A percentile compares a stretch with the other conserved stretches of the same genome.
phyloP scores from a whole-genome alignment of 208 protist genomes.

The Chromosphaera perkinsii region DNA sequence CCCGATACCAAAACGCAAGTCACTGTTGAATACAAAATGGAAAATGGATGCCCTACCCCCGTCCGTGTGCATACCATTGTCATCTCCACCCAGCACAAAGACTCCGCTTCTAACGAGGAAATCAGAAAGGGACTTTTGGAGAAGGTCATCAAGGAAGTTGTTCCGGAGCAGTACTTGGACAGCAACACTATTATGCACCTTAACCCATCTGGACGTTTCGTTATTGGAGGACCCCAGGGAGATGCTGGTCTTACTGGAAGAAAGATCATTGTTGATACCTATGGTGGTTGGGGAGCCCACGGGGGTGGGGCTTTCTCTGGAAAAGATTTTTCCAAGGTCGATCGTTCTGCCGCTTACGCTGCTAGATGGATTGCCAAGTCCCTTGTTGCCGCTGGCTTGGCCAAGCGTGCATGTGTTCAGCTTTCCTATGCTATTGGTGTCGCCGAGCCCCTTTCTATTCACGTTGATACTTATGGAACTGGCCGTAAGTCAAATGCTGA shows the following conservation, averaged over 20 bases:
- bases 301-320: conserved; percentile 99
- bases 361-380: conserved; percentile 98
- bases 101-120: conserved; percentile 83
- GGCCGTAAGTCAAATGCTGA: conserved; percentile 64
- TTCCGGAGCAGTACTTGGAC: conserved; percentile 85
- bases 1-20: conserved; percentile 99
- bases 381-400: conserved; percentile 85
- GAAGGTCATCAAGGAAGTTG: conserved; percentile 85
- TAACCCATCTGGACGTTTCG: conserved; percentile 97
- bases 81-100: conserved; percentile 96
- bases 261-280: conserved; percentile 99
- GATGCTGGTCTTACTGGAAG: conserved; percentile 98
- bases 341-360: conserved; percentile 97
- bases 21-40: conserved; percentile 95
- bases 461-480: conserved; percentile 97
- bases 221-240: conserved; percentile 96
- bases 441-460: conserved; percentile 90
- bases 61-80: conserved; percentile 92
- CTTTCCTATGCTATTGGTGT: conserved; percentile 98
- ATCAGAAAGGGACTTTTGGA: conserved; percentile 83
- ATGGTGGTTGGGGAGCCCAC: conserved; percentile 99
- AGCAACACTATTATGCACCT: conserved; percentile 92
- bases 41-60: conserved; percentile 75
- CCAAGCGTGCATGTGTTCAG: conserved; percentile 89
- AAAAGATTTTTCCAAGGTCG: conserved; percentile 99